Base-by-base conservation (phyloP, 169 alveolate species). In the Plasmodium berghei region DNA sequence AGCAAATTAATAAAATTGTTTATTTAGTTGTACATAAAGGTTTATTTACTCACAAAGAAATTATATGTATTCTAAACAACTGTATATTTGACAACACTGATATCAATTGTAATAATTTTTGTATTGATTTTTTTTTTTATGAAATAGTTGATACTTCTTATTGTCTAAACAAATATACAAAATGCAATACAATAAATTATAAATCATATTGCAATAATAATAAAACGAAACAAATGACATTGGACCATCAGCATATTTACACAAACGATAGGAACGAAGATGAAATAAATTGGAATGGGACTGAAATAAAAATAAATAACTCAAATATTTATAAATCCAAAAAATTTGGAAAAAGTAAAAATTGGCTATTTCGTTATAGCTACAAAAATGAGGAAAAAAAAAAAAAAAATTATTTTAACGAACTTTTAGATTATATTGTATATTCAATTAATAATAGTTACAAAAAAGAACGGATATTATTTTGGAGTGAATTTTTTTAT, bases 401-500 rank as follows among this genome's bases (percentile, higher is more conserved):
- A 10, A 20, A 26, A 20, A 9, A 18, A 5, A 5, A 5, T 42
- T 9, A 20, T 64, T 63, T 77, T 45, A 77, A 77, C 62, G 89
- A 77, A 20, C 28, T 77, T 16, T 9, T 77, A 77, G 89, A 77
- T 9, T 69, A 69, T n/a, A 46, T 77, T 14, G 59, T 77, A 0
- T 49, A 69, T 22, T 16, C 72, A 63, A 64, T 77, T 77, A 64
- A 63, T 10, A 22, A 64, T 12, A 58, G 61, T 3, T 24, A 26
- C 54, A 42, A 66, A 8, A 77, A 77, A 18, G 89, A 77, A 45
- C 63, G 46, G 46, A 77, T 64, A 40, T 2, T 77, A 16, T 42
- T 34, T 66, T 77, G 89, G 89, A 9, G 64, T 26, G 74, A 63
- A 18, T 77, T 77, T 77, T 52, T 77, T 28, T 52, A 24, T 56